Evolutionary conservation across 148 eudicot species (phyloP).

Genomic region (Camellia lanceoleosa): DNA sequence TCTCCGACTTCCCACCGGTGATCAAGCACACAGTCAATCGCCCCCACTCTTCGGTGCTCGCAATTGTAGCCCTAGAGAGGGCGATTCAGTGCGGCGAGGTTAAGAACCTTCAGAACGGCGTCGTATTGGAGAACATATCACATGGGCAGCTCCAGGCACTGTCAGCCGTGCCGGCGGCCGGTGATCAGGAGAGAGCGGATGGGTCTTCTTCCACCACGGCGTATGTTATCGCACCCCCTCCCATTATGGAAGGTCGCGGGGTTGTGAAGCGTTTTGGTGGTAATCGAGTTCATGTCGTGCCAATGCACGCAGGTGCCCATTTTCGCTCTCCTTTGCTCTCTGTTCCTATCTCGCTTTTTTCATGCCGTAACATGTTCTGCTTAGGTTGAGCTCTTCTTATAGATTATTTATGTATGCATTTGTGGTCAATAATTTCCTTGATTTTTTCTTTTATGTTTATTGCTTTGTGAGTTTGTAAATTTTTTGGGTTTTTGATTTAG

Average conservation of each 20-base stretch:
- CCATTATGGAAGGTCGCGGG: conserved; percentile 59
- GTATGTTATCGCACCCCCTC: conserved; percentile 62
- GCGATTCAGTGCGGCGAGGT: conserved; percentile 37
- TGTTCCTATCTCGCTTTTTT: neutral
- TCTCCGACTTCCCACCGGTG: conserved; percentile 63
- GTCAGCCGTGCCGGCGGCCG: conserved; percentile 62
- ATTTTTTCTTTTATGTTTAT: neutral
- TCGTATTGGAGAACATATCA: conserved; percentile 70
- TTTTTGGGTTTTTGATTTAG: neutral
- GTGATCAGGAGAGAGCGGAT: conserved; percentile 28
- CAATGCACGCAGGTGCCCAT: conserved; percentile 70
- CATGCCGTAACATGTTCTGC: neutral
- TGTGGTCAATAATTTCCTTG: neutral
- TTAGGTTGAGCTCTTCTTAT: neutral
- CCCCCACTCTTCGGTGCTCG: conserved; percentile 56
- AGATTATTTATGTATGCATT: neutral
- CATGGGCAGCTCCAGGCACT: conserved; percentile 84
- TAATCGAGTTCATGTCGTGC: conserved; percentile 59
- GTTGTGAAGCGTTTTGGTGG: conserved; percentile 61
- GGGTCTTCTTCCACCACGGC: conserved; percentile 29
- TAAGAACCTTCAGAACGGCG: conserved; percentile 25
- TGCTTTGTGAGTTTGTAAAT: neutral
- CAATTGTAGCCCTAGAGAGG: conserved; percentile 51
- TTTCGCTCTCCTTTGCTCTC: neutral
- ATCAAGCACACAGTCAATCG: conserved; percentile 47